Evolutionary conservation across 2,329 filamentous ascomycete species (phyloP), one percentile per base, ranked within the genome.

Genomic region (Periconia sp.): DNA sequence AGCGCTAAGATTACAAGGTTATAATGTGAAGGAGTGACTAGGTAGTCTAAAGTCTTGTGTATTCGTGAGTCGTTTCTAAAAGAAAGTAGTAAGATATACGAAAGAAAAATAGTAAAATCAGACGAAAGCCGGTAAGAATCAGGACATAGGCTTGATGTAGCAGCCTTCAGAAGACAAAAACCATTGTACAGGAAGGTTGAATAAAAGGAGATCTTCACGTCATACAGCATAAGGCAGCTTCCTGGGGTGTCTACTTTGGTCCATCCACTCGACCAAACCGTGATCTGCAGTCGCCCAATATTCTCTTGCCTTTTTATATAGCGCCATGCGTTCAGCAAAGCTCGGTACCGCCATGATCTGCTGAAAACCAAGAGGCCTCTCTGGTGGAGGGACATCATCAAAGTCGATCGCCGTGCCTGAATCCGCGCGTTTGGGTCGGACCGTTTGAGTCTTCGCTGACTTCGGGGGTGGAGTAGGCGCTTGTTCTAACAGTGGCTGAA

Each of bases 211-310:
- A 27, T 8, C 13, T 11, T 11, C 33, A 43, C n/a, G 30, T 31
- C 41, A 53, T 3, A 42, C 31, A 13, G 15, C 47, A 19, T 45
- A 48, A 19, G 44, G 23, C 14, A 45, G 7, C 23, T 45, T 23
- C 17, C 45, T 20, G 6, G 23, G 45, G 19, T 14, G 19, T 17
- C 55, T 58, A 15, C 52, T 54, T 41, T 51, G 55, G 3, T 50
- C 61, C 7, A 66, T 64, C 69, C 70, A 73, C 37, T 68, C 65
- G 3, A 45, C 55, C 37, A 72, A 42, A 8, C 68, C 70, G 54
- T 73, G 69, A 45, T 72, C 66, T n/a, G 65, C 66, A 46, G 53
- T 60, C 11, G 70, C 69, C 70, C 70, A 73, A 50, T 72, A 73
- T 2, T 70, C 61, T 33, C 68, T 64, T n/a, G 66, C 65, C 53